phyloP scores from a whole-genome alignment of 768 basidiomycete species.

The Tulasnella sp. region DNA sequence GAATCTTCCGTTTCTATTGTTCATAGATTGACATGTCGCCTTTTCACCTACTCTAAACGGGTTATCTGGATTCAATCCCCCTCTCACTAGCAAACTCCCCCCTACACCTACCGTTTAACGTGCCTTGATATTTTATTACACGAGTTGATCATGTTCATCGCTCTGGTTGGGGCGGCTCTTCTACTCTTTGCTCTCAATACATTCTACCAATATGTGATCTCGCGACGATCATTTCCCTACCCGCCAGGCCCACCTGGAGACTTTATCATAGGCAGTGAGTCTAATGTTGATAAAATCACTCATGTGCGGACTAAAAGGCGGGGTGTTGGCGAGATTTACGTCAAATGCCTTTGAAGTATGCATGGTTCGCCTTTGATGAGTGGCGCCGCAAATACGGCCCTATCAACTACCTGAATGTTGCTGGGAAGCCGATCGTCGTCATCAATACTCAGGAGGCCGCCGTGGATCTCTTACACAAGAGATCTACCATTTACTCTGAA shows the following conservation, averaged over 20 bases:
- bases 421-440: conserved; percentile 30
- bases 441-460: conserved; percentile 31
- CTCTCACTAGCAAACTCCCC: too few relatives aligned
- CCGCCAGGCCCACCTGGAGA: conserved; percentile 44
- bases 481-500: conserved; percentile 35
- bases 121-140: too few relatives aligned
- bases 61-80: too few relatives aligned
- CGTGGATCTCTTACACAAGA: conserved; percentile 34
- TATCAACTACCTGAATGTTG: conserved; percentile 6
- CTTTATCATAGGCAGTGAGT: conserved; percentile 40
- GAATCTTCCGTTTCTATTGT: too few relatives aligned
- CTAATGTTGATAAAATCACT: neutral
- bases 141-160: too few relatives aligned
- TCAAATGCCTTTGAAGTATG: conserved; percentile 33
- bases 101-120: too few relatives aligned
- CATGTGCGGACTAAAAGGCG: neutral
- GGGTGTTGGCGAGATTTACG: conserved; percentile 28
- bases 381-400: conserved; percentile 34
- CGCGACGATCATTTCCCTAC: too few relatives aligned
- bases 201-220: too few relatives aligned
- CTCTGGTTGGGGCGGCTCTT: too few relatives aligned
- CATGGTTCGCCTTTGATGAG: conserved; percentile 34
- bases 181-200: too few relatives aligned
- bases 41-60: too few relatives aligned
- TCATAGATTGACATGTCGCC: too few relatives aligned